Percentiles rank a stretch among this genome's conserved stretches.
Evolutionary conservation across 305 asterid species (phyloP).

Genomic region (Solanum hybrid): DNA sequence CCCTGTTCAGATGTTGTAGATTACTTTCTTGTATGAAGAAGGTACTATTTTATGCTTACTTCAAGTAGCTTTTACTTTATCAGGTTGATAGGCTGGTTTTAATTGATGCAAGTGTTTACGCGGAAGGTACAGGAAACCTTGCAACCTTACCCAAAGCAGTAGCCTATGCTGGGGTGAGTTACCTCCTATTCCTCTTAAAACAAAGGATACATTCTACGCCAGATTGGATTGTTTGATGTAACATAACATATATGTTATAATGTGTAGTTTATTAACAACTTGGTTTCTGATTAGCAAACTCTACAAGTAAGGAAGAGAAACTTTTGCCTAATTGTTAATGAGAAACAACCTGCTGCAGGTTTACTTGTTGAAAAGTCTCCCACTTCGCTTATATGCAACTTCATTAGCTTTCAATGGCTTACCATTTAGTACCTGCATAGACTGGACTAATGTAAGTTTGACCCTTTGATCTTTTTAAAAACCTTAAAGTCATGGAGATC

Average conservation of each 20-base stretch:
- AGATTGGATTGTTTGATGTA: background rate
- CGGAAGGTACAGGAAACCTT: constrained; percentile 87
- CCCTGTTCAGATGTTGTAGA: background rate
- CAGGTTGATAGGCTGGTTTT: constrained; percentile 84
- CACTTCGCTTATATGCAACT: constrained; percentile 64
- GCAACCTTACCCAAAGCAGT: constrained; percentile 57
- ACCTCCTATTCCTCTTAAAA: background rate
- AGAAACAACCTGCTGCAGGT: constrained; percentile 31
- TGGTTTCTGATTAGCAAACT: background rate
- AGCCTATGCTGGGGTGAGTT: constrained; percentile 85
- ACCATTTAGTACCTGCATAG: constrained; percentile 44
- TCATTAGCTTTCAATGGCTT: constrained; percentile 46
- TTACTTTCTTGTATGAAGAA: background rate
- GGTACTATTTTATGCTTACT: background rate
- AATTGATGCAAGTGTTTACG: constrained; percentile 88
- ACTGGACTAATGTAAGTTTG: constrained; percentile 72
- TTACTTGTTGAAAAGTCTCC: constrained; percentile 52
- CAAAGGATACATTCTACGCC: background rate
- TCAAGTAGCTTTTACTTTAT: constrained; percentile 12
- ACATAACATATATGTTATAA: background rate
- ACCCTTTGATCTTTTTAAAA: background rate
- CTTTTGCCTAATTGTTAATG: background rate
- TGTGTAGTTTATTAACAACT: background rate
- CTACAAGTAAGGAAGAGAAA: background rate
- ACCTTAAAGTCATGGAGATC: background rate